Percentiles rank a stretch among this genome's conserved stretches.
phyloP scores from a whole-genome alignment of 2,329 filamentous ascomycete genomes.

The Aquanectria penicillioides region DNA sequence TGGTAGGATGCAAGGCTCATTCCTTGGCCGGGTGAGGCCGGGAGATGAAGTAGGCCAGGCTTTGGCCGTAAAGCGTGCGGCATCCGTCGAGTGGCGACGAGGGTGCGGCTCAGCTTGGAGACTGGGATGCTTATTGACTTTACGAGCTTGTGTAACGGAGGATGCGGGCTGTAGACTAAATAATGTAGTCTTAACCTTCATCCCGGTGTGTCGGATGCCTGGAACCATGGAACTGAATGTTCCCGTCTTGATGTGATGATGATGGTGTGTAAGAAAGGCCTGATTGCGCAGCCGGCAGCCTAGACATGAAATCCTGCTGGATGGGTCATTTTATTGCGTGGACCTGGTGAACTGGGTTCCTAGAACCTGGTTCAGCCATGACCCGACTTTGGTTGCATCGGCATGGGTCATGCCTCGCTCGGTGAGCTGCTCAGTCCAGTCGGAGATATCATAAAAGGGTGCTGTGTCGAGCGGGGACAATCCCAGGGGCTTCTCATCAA shows the following conservation, averaged over 20 bases:
- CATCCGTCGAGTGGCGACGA: constrained; percentile 27
- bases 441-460: constrained; percentile 37
- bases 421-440: constrained; percentile 40
- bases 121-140: constrained; percentile 21
- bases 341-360: constrained; percentile 44
- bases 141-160: constrained; percentile 22
- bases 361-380: constrained; percentile 45
- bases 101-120: constrained; percentile 35
- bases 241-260: constrained; percentile 9
- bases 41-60: neutral
- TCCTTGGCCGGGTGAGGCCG: constrained; percentile 21
- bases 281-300: constrained; percentile 23
- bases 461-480: constrained; percentile 27
- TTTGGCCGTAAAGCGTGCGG: constrained; percentile 7
- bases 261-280: constrained; percentile 34
- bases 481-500: constrained; percentile 34
- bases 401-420: constrained; percentile 37
- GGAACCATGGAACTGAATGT: constrained; percentile 29
- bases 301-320: constrained; percentile 21
- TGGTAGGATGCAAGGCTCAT: constrained; percentile 22
- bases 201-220: neutral
- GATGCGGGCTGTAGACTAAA: too few species aligned
- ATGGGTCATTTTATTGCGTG: constrained; percentile 23
- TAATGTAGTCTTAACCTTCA: too few species aligned
- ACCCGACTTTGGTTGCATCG: constrained; percentile 38